phyloP scores from a whole-genome alignment of 345 rosid species.

The Camelina hispida region DNA sequence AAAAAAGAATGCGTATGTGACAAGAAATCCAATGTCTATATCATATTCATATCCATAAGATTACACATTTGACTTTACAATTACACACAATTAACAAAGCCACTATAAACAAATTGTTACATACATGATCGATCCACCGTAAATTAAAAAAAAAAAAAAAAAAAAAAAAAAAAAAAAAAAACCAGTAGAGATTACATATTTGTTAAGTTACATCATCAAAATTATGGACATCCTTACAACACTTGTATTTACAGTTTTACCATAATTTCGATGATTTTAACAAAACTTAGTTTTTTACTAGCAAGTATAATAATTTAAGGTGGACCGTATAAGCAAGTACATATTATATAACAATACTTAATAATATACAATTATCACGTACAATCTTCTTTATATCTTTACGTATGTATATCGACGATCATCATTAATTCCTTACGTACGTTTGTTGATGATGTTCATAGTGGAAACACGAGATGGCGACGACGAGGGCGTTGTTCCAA shows the following conservation, averaged over 20 bases:
- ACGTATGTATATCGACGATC: conserved; percentile 3
- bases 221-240: conserved; percentile 22
- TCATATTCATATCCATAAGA: neutral
- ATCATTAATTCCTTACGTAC: conserved; percentile 11
- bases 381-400: neutral
- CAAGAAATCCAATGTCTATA: neutral
- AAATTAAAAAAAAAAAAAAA: neutral
- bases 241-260: conserved; percentile 42
- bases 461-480: conserved; percentile 37
- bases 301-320: conserved; percentile 11
- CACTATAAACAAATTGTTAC: neutral
- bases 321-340: neutral
- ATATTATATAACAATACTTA: neutral
- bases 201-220: conserved; percentile 23
- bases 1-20: neutral
- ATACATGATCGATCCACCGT: conserved; percentile 20
- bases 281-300: conserved; percentile 16
- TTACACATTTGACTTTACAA: conserved; percentile 24
- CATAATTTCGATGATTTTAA: conserved; percentile 31
- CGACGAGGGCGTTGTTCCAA: conserved; percentile 26
- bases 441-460: conserved; percentile 30
- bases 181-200: conserved; percentile 8
- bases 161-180: neutral
- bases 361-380: conserved; percentile 16
- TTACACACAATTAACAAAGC: conserved; percentile 19